Evolutionary conservation across 2,329 filamentous ascomycete species (phyloP), one percentile per base, ranked within the genome.

Genomic region (Venturia aucupariae): DNA sequence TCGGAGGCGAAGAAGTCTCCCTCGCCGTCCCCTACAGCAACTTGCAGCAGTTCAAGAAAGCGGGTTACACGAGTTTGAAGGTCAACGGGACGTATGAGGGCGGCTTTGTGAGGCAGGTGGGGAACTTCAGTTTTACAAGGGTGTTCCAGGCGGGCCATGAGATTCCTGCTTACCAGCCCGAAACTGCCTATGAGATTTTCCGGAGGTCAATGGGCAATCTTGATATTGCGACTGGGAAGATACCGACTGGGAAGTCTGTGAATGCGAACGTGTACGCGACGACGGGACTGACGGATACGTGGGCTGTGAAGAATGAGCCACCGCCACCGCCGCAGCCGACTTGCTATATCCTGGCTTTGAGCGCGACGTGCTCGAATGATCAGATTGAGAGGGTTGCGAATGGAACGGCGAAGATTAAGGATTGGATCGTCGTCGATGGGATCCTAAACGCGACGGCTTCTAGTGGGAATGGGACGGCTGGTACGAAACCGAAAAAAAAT

Each of bases 181-280:
- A 84, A 67, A 81, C 81, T 0, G 77, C 80, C 2, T 83, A 80
- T 61, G 74, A 80, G 66, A 80, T 85, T 59, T 85, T 85, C 71
- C 74, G 77, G 24, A 81, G 83, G 6, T 77, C 78, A 0, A 75
- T 83, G 60, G 75, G 79, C 61, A 78, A 80, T 60, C 75, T 73
- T 13, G 83, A 85, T 65, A 75, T 87, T 60, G 80, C 82, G 0
- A 86, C 83, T 3, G 84, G 84, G 0, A 77, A 76, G 48, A 69
- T 78, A 24, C 24, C 48, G 11, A 64, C 48, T 4, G 30, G 19
- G 4, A 17, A 3, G 1, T 8, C 7, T 19, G 41, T 0, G 22
- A 35, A 22, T n/a, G 2, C 17, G 24, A 35, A 44, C 10, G 15
- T 46, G 0, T 64, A 64, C 48, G 8, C 35, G 11, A 44, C 54